Base-by-base conservation (phyloP, 768 basidiomycete species). In the Russula foetens region DNA sequence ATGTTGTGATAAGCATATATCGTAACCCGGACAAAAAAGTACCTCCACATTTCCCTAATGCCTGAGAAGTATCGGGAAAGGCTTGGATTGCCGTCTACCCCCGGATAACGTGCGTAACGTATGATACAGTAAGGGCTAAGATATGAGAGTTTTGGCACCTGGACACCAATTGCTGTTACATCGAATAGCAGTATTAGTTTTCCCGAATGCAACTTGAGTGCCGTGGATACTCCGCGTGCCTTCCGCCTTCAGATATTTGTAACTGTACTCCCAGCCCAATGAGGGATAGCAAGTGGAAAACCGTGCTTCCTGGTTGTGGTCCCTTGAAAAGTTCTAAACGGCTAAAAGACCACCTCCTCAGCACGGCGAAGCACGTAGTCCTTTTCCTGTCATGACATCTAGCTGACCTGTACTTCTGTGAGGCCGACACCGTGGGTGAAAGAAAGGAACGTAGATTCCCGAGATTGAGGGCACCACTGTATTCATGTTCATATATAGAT, bases 1-100 rank as follows among this genome's bases (percentile, higher is more conserved):
- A 57, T 62, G 50, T 62, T 57, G 60, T 62, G 55, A 57, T 52
- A 28, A 61, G n/a, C 55, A 51, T 46, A 51, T 46, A 52, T 52
- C 49, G 45, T 29, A 52, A 62, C 60, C 55, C 55, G 55, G 55
- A 57, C 55, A 57, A 60, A 60, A n/a, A 31, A 48, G 35, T 52
- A 50, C 43, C 43, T 52, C 41, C 15, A 33, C 11, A 52, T 45
- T 35, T 11, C 5, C 15, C 2, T 2, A 7, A 35, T 9, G 33
- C 29, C 28, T 49, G 24, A 29, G n/a, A n/a, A n/a, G n/a, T n/a
- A 21, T 19, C n/a, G n/a, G n/a, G n/a, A n/a, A n/a, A n/a, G n/a
- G n/a, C n/a, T 33, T 5, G 31, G 31, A 33, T 33, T 33, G 11
- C 11, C 31, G 31, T 33, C 31, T 5, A 5, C 5, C 31, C 31